Conservation (phyloP, 306 rosid species). For the Aeschynomene evenia region DNA sequence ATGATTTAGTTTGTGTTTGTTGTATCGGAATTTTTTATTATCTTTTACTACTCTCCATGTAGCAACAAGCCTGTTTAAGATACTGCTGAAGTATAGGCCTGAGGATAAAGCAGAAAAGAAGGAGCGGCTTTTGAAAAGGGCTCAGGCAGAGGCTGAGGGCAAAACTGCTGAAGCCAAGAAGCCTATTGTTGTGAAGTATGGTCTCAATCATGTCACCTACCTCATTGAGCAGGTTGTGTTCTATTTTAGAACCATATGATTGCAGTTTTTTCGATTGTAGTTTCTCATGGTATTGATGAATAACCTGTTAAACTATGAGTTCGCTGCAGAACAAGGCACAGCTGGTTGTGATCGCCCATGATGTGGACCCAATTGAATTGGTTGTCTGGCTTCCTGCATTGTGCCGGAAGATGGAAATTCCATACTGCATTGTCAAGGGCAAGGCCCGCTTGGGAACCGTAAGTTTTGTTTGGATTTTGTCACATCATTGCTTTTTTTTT, state of each 20-base stretch:
- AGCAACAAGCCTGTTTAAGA: conserved; percentile 75
- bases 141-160: conserved; percentile 74
- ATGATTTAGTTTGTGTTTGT: background rate
- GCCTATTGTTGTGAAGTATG: conserved; percentile 75
- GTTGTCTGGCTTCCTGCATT: conserved; percentile 82
- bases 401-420: conserved; percentile 88
- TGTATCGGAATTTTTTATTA: background rate
- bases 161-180: conserved; percentile 62
- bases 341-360: conserved; percentile 76
- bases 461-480: conserved; percentile 6
- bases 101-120: conserved; percentile 80
- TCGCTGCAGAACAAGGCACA: conserved; percentile 65
- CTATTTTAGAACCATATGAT: background rate
- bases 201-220: conserved; percentile 77
- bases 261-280: background rate
- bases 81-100: conserved; percentile 77
- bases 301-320: background rate
- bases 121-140: conserved; percentile 72
- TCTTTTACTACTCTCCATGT: background rate
- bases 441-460: conserved; percentile 75
- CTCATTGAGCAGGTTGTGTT: conserved; percentile 63
- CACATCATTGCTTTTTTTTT: background rate
- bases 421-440: conserved; percentile 83
- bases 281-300: background rate
- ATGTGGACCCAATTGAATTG: conserved; percentile 83